A percentile compares a stretch with the other conserved stretches of the same genome.
These are phyloP conservation scores for Cytospora leucostoma DNA, from an alignment of 2,329 filamentous ascomycete genomes.

Conservation along the genomic window DNA sequence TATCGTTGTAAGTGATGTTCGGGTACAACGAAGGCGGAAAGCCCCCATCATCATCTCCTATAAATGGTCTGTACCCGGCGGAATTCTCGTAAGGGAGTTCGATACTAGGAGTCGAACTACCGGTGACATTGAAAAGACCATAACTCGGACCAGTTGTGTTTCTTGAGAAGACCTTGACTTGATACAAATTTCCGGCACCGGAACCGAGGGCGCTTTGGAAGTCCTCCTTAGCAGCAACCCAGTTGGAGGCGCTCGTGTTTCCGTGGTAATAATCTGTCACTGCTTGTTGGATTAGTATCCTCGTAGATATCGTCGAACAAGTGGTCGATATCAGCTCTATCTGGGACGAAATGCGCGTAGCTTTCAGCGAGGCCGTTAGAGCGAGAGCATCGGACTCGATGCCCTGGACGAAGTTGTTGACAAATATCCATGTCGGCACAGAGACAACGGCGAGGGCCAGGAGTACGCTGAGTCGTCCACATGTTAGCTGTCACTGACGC, in stretches of 20 bases:
- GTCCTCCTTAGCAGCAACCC: slow-evolving; percentile 62
- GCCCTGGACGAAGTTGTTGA: slow-evolving; percentile 54
- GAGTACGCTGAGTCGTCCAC: slow-evolving; percentile 52
- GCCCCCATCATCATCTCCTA: slow-evolving; percentile 65
- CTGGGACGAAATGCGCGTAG: slow-evolving; percentile 76
- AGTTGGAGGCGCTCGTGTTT: slow-evolving; percentile 61
- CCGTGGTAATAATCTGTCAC: slow-evolving; percentile 55
- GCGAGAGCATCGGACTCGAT: slow-evolving; percentile 64
- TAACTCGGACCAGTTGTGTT: slow-evolving; percentile 59
- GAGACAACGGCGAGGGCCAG: slow-evolving; percentile 76
- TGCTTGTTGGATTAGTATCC: slow-evolving; percentile 59
- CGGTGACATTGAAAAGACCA: slow-evolving; percentile 68
- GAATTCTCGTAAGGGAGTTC: slow-evolving; percentile 61
- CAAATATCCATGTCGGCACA: slow-evolving; percentile 69
- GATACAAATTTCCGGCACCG: slow-evolving; percentile 59
- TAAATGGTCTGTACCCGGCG: slow-evolving; percentile 58
- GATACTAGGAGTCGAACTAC: slow-evolving; percentile 50
- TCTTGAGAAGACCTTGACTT: slow-evolving; percentile 72
- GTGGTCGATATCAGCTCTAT: slow-evolving; percentile 77
- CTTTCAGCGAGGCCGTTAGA: slow-evolving; percentile 83
- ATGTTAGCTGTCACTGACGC: neutral
- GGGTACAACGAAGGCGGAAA: slow-evolving; percentile 76
- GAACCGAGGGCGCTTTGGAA: slow-evolving; percentile 69
- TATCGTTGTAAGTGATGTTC: slow-evolving; percentile 67
- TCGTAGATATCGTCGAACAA: slow-evolving; percentile 70